Evolutionary conservation across 1,139 yeast species (phyloP).

Genomic region (Lodderomyces parapsilosis): DNA sequence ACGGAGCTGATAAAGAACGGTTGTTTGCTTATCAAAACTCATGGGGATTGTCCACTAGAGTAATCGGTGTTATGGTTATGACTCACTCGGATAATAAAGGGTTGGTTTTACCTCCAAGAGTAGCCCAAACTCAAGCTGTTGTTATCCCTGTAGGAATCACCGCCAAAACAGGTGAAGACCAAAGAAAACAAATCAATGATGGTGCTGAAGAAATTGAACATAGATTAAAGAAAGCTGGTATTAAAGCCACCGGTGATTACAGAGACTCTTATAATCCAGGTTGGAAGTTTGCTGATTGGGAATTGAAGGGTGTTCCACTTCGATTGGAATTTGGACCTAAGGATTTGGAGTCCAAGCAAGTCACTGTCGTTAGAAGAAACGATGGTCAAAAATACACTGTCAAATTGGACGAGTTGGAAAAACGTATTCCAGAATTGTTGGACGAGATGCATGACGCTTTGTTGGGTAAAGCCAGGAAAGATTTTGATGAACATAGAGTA

Average conservation of each 20-base stretch:
- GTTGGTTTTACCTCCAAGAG: slow-evolving; percentile 95
- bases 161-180: slow-evolving; percentile 76
- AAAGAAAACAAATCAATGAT: slow-evolving; percentile 63
- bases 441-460: slow-evolving; percentile 78
- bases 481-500: slow-evolving; percentile 81
- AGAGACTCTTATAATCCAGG: slow-evolving; percentile 97
- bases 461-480: slow-evolving; percentile 74
- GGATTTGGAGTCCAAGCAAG: slow-evolving; percentile 79
- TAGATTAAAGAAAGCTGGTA: slow-evolving; percentile 52
- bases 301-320: slow-evolving; percentile 91
- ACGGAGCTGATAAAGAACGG: slow-evolving; percentile 82
- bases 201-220: slow-evolving; percentile 70
- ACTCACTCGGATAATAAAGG: slow-evolving; percentile 98
- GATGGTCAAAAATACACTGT: slow-evolving; percentile 73
- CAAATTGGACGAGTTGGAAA: slow-evolving; percentile 61
- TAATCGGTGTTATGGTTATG: slow-evolving; percentile 99
- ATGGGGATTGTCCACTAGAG: slow-evolving; percentile 99
- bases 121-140: slow-evolving; percentile 87
- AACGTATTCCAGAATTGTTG: slow-evolving; percentile 70
- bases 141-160: slow-evolving; percentile 95
- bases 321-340: slow-evolving; percentile 96
- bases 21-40: slow-evolving; percentile 93
- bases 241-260: slow-evolving; percentile 82
- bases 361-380: slow-evolving; percentile 91
- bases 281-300: slow-evolving; percentile 98